These are phyloP conservation scores for Sparassis latifolia DNA, from an alignment of 1,284 basidiomycete genomes.

Conservation along the genomic window DNA sequence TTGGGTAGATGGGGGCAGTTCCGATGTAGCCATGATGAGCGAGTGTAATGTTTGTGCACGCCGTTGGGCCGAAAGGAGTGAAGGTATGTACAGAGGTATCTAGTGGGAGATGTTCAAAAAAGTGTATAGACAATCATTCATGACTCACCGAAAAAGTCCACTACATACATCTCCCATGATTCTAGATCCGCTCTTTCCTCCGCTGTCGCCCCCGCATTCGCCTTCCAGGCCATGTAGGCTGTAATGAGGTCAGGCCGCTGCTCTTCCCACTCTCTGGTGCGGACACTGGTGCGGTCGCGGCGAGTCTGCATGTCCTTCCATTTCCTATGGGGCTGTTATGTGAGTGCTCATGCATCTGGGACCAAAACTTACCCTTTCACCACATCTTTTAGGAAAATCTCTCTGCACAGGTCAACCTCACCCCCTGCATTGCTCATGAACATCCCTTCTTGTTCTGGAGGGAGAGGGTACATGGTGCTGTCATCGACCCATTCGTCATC, in stretches of 20 bases:
- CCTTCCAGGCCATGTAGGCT: background rate
- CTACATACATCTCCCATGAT: background rate
- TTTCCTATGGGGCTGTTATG: background rate
- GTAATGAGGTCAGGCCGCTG: background rate
- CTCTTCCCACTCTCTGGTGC: background rate
- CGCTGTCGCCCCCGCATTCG: background rate
- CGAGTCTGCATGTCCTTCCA: background rate
- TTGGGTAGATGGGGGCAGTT: conserved; percentile 10
- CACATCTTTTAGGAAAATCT: background rate
- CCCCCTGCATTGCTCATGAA: background rate
- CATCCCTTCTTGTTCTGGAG: background rate
- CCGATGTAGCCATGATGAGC: conserved; percentile 10
- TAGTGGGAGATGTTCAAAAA: background rate
- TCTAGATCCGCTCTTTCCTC: background rate
- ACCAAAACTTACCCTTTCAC: background rate
- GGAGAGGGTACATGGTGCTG: background rate
- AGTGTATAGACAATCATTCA: background rate
- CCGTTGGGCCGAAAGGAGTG: background rate
- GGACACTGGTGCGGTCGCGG: background rate
- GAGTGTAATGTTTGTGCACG: conserved; percentile 5
- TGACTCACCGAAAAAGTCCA: background rate
- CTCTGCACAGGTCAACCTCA: background rate
- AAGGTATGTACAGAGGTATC: background rate
- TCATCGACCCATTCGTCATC: background rate
- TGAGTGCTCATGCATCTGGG: background rate